Evolutionary conservation across 805 yeast genomes (phyloP).

Genomic region (Yamadazyma endophytica): DNA sequence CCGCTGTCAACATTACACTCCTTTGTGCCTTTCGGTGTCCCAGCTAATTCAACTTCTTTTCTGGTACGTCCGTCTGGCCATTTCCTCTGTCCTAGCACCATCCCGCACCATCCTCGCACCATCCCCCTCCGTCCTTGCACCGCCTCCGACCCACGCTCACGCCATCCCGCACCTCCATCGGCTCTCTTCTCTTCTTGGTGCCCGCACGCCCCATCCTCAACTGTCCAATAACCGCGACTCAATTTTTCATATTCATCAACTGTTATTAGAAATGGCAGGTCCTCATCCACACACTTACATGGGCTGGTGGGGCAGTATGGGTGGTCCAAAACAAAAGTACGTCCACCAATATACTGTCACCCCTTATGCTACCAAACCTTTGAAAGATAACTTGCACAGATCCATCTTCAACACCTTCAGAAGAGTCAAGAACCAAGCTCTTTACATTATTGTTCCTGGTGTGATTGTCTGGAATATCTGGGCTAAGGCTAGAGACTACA

Average conservation of each 20-base stretch:
- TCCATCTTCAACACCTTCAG: conserved; percentile 92
- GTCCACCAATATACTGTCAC: conserved; percentile 86
- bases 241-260: conserved; percentile 2
- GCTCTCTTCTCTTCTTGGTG: no score
- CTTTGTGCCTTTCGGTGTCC: no score
- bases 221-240: conserved; percentile 9
- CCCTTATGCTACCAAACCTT: conserved; percentile 89
- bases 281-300: conserved; percentile 65
- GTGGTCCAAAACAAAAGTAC: conserved; percentile 84
- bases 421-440: conserved; percentile 82
- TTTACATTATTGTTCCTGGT: conserved; percentile 76
- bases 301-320: conserved; percentile 98
- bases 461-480: conserved; percentile 80
- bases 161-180: no score
- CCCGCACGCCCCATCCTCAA: no score
- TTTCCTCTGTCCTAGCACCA: no score
- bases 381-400: conserved; percentile 79
- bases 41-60: no score
- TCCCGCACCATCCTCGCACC: no score
- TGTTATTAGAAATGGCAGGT: conserved; percentile 21
- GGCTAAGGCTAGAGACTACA: conserved; percentile 84
- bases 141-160: no score
- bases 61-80: no score
- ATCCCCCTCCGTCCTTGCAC: no score
- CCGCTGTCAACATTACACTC: no score